Percentiles rank a stretch among this genome's conserved stretches.
These are phyloP conservation scores for Backusella luteola DNA, from an alignment of 192 early-diverging fungal genomes.

Conservation along the genomic window DNA sequence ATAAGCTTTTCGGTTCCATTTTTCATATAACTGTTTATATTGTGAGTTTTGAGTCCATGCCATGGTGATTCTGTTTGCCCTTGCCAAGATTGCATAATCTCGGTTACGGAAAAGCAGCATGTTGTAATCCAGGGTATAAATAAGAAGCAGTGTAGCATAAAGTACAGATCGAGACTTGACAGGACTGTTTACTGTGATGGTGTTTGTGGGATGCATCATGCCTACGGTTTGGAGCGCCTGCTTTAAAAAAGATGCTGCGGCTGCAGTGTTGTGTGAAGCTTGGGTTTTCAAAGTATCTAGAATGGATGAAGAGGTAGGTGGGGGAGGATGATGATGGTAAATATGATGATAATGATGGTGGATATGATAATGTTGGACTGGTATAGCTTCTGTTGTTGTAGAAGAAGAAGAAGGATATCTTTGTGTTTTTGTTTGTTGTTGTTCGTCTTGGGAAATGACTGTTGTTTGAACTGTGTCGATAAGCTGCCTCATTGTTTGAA, in stretches of 20 bases:
- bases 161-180: neutral
- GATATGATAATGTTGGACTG: neutral
- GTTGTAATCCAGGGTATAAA: neutral
- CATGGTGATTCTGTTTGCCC: neutral
- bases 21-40: neutral
- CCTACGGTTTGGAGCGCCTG: neutral
- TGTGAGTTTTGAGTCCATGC: neutral
- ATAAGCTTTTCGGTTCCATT: neutral
- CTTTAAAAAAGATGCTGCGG: neutral
- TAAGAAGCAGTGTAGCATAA: neutral
- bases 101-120: neutral
- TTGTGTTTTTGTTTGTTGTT: neutral
- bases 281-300: neutral
- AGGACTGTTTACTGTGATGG: neutral
- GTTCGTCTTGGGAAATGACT: neutral
- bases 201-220: neutral
- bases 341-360: neutral
- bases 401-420: neutral
- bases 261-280: neutral
- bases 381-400: neutral
- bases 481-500: slow-evolving; percentile 5
- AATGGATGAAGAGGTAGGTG: neutral
- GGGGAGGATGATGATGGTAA: neutral
- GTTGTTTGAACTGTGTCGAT: slow-evolving; percentile 3
- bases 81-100: neutral